Evolutionary conservation across 768 basidiomycete species (phyloP).

Genomic region (Mycena venus): DNA sequence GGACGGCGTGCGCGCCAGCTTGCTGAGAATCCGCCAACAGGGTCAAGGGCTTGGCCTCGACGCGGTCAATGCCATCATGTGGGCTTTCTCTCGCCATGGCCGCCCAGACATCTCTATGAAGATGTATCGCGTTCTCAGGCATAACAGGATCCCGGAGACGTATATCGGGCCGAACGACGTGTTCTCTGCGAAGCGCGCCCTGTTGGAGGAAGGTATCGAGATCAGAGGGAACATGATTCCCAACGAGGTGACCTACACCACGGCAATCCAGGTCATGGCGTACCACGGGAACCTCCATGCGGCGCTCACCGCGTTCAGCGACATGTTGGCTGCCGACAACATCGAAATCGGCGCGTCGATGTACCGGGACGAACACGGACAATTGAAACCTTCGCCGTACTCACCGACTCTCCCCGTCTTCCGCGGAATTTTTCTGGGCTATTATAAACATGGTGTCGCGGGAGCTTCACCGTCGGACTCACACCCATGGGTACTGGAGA

Average conservation of each 20-base stretch:
- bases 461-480: slow-evolving; percentile 18
- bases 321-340: slow-evolving; percentile 71
- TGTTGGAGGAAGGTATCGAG: slow-evolving; percentile 62
- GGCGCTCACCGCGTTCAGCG: slow-evolving; percentile 70
- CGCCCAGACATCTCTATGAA: slow-evolving; percentile 67
- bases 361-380: slow-evolving; percentile 41
- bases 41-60: slow-evolving; percentile 69
- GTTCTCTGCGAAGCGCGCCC: slow-evolving; percentile 47
- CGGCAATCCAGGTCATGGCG: slow-evolving; percentile 77
- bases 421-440: slow-evolving; percentile 83
- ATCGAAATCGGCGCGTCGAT: slow-evolving; percentile 50
- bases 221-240: slow-evolving; percentile 62
- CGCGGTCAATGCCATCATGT: slow-evolving; percentile 78
- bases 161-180: slow-evolving; percentile 51
- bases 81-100: slow-evolving; percentile 71
- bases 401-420: slow-evolving; percentile 68
- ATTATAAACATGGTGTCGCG: slow-evolving; percentile 68
- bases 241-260: slow-evolving; percentile 75
- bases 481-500: slow-evolving; percentile 67
- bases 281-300: slow-evolving; percentile 76
- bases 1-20: slow-evolving; percentile 65
- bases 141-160: slow-evolving; percentile 58
- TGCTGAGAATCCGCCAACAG: slow-evolving; percentile 66
- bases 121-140: slow-evolving; percentile 76
- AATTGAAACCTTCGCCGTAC: slow-evolving; percentile 46